A percentile compares a stretch with the other conserved stretches of the same genome.
phyloP scores from a whole-genome alignment of 2,329 filamentous ascomycete species.

The Scleromitrula shiraiana region DNA sequence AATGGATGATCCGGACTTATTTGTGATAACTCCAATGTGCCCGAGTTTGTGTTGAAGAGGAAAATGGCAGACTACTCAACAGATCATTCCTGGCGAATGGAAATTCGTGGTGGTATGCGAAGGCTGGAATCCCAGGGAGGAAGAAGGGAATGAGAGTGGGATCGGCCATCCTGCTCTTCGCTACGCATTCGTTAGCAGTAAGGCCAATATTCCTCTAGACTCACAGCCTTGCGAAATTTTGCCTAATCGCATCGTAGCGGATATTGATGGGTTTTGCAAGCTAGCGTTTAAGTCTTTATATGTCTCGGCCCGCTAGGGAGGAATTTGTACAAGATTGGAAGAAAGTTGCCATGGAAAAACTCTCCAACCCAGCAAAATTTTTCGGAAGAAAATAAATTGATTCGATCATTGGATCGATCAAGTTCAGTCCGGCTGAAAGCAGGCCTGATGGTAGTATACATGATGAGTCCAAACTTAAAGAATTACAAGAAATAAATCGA shows the following conservation, averaged over 20 bases:
- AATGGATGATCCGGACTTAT: too few relatives aligned
- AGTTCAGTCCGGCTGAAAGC: too few relatives aligned
- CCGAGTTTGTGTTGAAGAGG: background rate
- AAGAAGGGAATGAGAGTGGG: background rate
- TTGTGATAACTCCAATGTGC: background rate
- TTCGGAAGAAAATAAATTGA: too few relatives aligned
- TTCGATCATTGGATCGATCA: too few relatives aligned
- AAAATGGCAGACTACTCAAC: background rate
- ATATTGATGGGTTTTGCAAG: background rate
- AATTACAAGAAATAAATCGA: too few relatives aligned
- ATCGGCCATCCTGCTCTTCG: background rate
- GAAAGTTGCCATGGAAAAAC: too few relatives aligned
- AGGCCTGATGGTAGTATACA: too few relatives aligned
- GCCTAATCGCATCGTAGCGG: background rate
- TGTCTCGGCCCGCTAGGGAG: too few relatives aligned
- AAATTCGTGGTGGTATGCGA: background rate
- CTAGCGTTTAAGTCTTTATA: too few relatives aligned
- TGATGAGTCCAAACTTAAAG: too few relatives aligned
- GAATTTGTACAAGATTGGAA: too few relatives aligned
- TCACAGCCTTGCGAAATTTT: background rate
- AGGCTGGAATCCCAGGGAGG: background rate
- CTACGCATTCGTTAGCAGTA: background rate
- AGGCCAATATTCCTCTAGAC: background rate
- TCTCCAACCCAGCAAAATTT: too few relatives aligned
- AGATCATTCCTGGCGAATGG: background rate